Evolutionary conservation across 768 basidiomycete species (phyloP), one percentile per base, ranked within the genome.

Genomic region (Tylopilus sp.): DNA sequence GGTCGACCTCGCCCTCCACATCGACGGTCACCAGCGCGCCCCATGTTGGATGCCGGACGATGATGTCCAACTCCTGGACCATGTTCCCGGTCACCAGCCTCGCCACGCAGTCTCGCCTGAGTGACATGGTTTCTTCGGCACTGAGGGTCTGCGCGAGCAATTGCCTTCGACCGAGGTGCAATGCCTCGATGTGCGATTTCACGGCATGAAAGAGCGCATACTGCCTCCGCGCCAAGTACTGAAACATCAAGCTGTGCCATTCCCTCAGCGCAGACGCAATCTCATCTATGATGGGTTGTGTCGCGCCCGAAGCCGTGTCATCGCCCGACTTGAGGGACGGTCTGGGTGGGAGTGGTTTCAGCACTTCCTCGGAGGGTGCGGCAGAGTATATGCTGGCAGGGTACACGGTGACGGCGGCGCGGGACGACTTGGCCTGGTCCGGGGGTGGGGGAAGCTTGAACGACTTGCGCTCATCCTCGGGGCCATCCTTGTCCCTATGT

Each of bases 311-410:
- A 4, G 81, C 78, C 2, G 95, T 98, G 59, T 98, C 95, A 65
- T 97, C 95, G 33, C 91, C 92, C 10, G 92, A 91, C 56, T 94
- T 95, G 43, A 98, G 79, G n/a, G 88, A 91, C 6, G 95, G 95
- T 40, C 97, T 82, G 3, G 92, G 94, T 9, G 92, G 93, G 6
- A 87, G 74, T 2, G 85, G 87, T 65, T 92, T 90, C 59, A 79
- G 64, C 15, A 79, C 70, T 42, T 83, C 81, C 26, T 86, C 82
- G 26, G 82, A 82, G 11, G 84, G 83, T 0, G 83, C 84, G 5
- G 79, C 78, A 1, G 89, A 90, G 41, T 85, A 84, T n/a, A 89
- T 65, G 67, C 87, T 89, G 22, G 84, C 74, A 38, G 86, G 77
- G 64, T 89, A 88, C 0, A 90, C 84, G 3, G 86, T 80, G 17